Percentiles rank a stretch among this genome's conserved stretches.
Conservation (phyloP, 257 asterid species). For the Ballota nigra region DNA sequence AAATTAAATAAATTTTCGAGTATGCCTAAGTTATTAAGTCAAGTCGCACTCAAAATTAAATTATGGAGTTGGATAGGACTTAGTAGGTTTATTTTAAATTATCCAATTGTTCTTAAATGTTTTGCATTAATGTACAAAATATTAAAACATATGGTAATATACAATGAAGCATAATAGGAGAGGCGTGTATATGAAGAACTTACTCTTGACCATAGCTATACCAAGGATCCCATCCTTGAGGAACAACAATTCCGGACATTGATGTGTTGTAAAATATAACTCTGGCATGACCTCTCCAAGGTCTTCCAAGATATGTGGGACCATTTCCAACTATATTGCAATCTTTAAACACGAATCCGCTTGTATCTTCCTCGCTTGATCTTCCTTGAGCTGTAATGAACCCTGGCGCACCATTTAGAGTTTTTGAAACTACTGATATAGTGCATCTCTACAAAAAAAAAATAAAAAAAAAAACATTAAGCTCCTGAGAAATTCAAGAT, state of each 20-base stretch:
- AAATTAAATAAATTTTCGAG: too few species aligned
- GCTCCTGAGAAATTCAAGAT: too few species aligned
- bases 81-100: too few species aligned
- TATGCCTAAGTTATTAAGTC: too few species aligned
- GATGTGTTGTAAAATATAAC: slow-evolving; percentile 57
- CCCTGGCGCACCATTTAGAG: slow-evolving; percentile 37
- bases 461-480: not conserved
- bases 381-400: slow-evolving; percentile 79
- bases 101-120: too few species aligned
- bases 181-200: too few species aligned
- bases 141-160: too few species aligned
- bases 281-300: slow-evolving; percentile 71
- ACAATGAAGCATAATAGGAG: too few species aligned
- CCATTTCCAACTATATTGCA: slow-evolving; percentile 45
- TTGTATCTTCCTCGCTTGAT: slow-evolving; percentile 16
- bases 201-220: slow-evolving; percentile 44
- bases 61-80: too few species aligned
- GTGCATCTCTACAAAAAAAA: slow-evolving; percentile 43
- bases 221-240: slow-evolving; percentile 75
- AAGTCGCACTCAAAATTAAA: too few species aligned
- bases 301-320: slow-evolving; percentile 49
- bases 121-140: too few species aligned
- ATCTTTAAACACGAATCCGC: slow-evolving; percentile 48
- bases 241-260: slow-evolving; percentile 47
- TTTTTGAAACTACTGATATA: slow-evolving; percentile 42